A percentile compares a stretch with the other conserved stretches of the same genome.
These are phyloP conservation scores for Penicillium sp. DNA, from an alignment of 2,329 filamentous ascomycete species.

Conservation along the genomic window DNA sequence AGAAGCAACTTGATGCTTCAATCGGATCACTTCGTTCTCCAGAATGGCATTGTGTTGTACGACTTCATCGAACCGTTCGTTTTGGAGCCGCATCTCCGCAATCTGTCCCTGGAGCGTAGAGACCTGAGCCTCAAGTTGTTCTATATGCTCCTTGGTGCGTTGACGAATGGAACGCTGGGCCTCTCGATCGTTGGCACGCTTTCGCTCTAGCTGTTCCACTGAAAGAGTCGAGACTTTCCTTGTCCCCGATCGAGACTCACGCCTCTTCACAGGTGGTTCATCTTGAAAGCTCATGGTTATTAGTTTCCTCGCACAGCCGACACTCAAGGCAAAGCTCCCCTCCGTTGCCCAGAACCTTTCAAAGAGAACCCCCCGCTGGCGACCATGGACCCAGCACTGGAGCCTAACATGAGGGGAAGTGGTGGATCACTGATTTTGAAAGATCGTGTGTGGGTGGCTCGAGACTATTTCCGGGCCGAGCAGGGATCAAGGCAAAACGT, in stretches of 20 bases:
- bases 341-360: slow-evolving; percentile 11
- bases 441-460: slow-evolving; percentile 10
- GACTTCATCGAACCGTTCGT: slow-evolving; percentile 53
- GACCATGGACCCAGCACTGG: slow-evolving; percentile 16
- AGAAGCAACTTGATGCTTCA: slow-evolving; percentile 49
- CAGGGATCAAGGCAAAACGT: slow-evolving; percentile 11
- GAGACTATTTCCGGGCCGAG: slow-evolving; percentile 12
- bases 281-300: slow-evolving; percentile 26
- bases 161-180: slow-evolving; percentile 60
- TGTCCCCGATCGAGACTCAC: slow-evolving; percentile 53
- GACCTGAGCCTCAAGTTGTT: slow-evolving; percentile 52
- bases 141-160: slow-evolving; percentile 59
- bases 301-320: not conserved
- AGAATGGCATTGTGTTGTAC: slow-evolving; percentile 54
- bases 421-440: slow-evolving; percentile 3
- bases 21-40: slow-evolving; percentile 54
- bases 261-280: slow-evolving; percentile 28
- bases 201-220: slow-evolving; percentile 57
- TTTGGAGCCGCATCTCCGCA: slow-evolving; percentile 50
- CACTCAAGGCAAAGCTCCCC: not conserved
- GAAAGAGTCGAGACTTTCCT: slow-evolving; percentile 58
- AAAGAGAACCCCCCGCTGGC: slow-evolving; percentile 4
- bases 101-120: slow-evolving; percentile 31
- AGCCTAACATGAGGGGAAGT: slow-evolving; percentile 13
- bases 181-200: slow-evolving; percentile 60